These are phyloP conservation scores for Mucor mucedo DNA, from an alignment of 371 early-diverging fungal species.

Conservation along the genomic window DNA sequence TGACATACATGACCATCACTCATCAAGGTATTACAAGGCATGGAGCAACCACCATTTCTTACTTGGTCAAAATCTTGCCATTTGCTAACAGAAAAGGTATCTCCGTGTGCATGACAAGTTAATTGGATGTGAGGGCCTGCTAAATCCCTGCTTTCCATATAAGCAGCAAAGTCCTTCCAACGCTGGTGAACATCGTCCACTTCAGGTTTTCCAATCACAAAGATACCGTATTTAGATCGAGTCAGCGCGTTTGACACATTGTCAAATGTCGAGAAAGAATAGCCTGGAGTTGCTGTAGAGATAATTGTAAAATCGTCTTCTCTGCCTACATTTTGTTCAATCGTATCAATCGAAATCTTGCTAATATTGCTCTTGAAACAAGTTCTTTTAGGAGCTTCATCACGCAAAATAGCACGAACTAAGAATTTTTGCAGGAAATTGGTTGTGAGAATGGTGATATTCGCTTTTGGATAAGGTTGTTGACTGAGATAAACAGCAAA, in stretches of 20 bases:
- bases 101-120: conserved; percentile 16
- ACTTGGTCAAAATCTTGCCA: conserved; percentile 35
- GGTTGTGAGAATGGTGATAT: conserved; percentile 30
- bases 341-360: conserved; percentile 20
- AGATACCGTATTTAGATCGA: conserved; percentile 44
- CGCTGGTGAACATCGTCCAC: conserved; percentile 9
- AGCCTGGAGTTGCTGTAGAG: conserved; percentile 33
- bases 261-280: conserved; percentile 10
- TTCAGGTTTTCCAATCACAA: conserved; percentile 38
- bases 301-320: conserved; percentile 35
- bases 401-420: conserved; percentile 18
- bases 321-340: conserved; percentile 32
- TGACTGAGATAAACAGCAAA: conserved; percentile 46
- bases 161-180: conserved; percentile 34
- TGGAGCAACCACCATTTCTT: conserved; percentile 46
- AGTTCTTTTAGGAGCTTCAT: conserved; percentile 28
- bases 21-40: conserved; percentile 36
- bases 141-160: conserved; percentile 26
- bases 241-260: conserved; percentile 38
- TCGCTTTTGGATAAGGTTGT: conserved; percentile 25
- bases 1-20: conserved; percentile 46
- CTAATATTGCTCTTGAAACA: conserved; percentile 11
- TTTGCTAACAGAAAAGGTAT: conserved; percentile 16
- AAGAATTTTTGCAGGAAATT: conserved; percentile 31
- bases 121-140: conserved; percentile 7